Conservation (phyloP, 176 grass and related monocot species). For the Phyllostachys edulis region DNA sequence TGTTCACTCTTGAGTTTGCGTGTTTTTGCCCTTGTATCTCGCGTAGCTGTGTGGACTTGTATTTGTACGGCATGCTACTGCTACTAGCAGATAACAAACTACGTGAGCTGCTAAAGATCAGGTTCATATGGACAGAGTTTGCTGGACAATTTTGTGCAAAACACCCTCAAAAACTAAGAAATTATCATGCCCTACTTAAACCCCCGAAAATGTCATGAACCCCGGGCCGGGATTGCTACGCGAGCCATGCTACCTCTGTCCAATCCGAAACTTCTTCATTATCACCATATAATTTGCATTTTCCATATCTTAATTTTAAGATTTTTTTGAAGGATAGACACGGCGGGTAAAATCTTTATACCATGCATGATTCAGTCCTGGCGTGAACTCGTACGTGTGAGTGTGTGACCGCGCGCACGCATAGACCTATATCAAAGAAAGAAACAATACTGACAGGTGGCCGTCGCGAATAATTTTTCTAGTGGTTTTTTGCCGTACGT, state of each 20-base stretch:
- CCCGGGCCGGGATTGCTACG: background rate
- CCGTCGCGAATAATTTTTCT: too few relatives aligned
- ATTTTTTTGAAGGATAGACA: background rate
- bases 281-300: background rate
- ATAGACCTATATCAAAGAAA: background rate
- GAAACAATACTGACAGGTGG: background rate
- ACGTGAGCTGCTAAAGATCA: too few relatives aligned
- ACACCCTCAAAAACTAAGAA: background rate
- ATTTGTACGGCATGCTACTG: too few relatives aligned
- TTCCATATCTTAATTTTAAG: background rate
- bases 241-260: background rate
- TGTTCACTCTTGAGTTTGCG: too few relatives aligned
- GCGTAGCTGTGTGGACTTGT: too few relatives aligned
- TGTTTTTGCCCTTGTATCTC: too few relatives aligned
- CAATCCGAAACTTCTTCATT: too few relatives aligned
- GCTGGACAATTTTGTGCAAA: background rate
- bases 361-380: background rate
- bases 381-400: background rate
- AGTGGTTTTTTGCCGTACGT: too few relatives aligned
- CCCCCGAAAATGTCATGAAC: background rate
- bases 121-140: too few relatives aligned
- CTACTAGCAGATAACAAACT: too few relatives aligned
- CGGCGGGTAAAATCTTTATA: background rate
- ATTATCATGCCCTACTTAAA: background rate
- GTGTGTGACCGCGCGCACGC: too few relatives aligned